Percentiles rank a stretch among this genome's conserved stretches.
Evolutionary conservation across 1,139 yeast species (phyloP).

Genomic region (Taiozyma sp.): DNA sequence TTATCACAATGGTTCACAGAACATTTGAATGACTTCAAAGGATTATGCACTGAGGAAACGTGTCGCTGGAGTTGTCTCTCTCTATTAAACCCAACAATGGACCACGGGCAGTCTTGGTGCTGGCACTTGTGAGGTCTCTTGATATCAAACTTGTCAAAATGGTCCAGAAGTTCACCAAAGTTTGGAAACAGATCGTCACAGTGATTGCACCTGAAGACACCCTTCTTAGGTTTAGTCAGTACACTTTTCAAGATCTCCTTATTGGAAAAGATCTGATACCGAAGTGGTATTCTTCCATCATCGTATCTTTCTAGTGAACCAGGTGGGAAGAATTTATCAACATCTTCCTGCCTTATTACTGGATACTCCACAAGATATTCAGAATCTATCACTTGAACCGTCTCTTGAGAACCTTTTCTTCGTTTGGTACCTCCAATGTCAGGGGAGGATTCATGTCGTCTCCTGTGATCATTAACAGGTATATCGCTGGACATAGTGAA

Average conservation of each 20-base stretch:
- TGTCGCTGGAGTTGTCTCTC: slow-evolving; percentile 26
- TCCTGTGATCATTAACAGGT: not conserved
- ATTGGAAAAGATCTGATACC: slow-evolving; percentile 21
- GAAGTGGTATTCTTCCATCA: slow-evolving; percentile 20
- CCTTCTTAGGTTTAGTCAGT: slow-evolving; percentile 31
- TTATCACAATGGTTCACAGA: slow-evolving; percentile 57
- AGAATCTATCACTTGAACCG: not conserved
- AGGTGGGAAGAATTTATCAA: slow-evolving; percentile 13
- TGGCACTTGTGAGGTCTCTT: slow-evolving; percentile 39
- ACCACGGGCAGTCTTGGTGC: slow-evolving; percentile 45
- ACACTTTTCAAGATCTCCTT: slow-evolving; percentile 15
- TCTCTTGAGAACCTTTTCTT: not conserved
- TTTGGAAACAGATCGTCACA: slow-evolving; percentile 32
- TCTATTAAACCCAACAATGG: slow-evolving; percentile 45
- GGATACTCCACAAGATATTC: not conserved
- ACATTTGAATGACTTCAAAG: slow-evolving; percentile 50
- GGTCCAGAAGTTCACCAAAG: slow-evolving; percentile 32
- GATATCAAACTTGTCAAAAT: slow-evolving; percentile 33
- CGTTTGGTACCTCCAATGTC: not conserved
- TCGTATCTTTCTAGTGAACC: slow-evolving; percentile 13
- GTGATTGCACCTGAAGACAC: slow-evolving; percentile 38
- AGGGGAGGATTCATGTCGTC: not conserved
- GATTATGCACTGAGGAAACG: slow-evolving; percentile 19
- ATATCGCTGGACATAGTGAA: not conserved
- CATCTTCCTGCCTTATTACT: slow-evolving; percentile 1